Evolutionary conservation across 306 rosid genomes (phyloP), one percentile per base, ranked within the genome.

Genomic region (Parietaria judaica): DNA sequence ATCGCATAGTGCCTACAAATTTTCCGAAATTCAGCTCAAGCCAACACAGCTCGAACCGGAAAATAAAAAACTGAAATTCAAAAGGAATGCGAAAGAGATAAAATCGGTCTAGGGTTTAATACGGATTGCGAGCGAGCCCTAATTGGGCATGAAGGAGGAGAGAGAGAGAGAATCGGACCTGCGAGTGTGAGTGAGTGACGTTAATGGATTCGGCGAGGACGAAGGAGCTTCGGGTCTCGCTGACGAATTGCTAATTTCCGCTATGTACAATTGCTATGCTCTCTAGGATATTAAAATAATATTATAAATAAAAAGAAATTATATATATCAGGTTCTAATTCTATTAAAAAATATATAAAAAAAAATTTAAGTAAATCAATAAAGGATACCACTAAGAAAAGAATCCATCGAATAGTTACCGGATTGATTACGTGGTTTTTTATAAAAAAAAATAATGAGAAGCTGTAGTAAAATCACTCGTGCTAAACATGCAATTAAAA

Each of bases 201-300:
- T 55, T 53, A 46, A 47, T 66, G 70, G 78, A 64, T 47, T 79
- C 44, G 76, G 39, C 59, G 56, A 58, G 41, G 70, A 34, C 70
- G 45, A 69, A 70, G 48, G 84, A 79, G 38, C 68, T 66, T 85
- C 82, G 80, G 74, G 65, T 52, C 67, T 10, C 73, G 63, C 11
- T 14, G 75, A 45, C 71, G 54, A 54, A 36, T 70, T 66, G 74
- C 44, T 51, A 68, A 76, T 69, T 69, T 65, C 62, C 47, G 70
- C 72, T 58, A 64, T 55, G 58, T 70, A 75, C 75, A 57, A 75
- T 53, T 70, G 79, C 54, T 76, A 64, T 66, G 67, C 70, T 61
- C 41, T 50, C 23, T 35, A 48, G 41, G 15, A 46, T 6, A 36
- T 31, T 36, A 17, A 55, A 35, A 12, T n/a, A 36, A 49, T 49